A percentile compares a stretch with the other conserved stretches of the same genome.
phyloP scores from a whole-genome alignment of 768 basidiomycete species.

The Rhodocollybia butyracea region DNA sequence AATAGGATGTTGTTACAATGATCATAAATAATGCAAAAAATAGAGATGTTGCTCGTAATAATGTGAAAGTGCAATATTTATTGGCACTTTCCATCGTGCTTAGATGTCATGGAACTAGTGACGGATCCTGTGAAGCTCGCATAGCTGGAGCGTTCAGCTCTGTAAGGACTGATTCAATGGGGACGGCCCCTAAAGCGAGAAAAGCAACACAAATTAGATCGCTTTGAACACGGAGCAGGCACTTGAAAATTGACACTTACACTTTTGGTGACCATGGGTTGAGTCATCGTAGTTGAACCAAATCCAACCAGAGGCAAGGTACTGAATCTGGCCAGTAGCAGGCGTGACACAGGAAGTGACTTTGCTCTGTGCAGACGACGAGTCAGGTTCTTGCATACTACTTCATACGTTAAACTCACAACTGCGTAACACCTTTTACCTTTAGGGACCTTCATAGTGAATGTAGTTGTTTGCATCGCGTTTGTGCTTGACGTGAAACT shows the following conservation, averaged over 20 bases:
- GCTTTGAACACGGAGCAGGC: background rate
- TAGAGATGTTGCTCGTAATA: no score
- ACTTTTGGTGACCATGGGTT: conserved; percentile 24
- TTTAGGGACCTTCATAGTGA: background rate
- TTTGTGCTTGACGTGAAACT: background rate
- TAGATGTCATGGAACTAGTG: background rate
- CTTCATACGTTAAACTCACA: background rate
- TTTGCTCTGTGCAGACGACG: background rate
- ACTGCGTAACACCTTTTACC: conserved; percentile 5
- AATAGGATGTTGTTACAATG: no score
- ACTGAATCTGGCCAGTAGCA: conserved; percentile 10
- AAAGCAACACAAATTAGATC: background rate
- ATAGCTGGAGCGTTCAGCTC: conserved; percentile 11
- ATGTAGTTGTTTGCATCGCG: background rate
- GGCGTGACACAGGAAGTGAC: conserved; percentile 7
- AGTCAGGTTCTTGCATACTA: background rate
- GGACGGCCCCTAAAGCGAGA: conserved; percentile 2
- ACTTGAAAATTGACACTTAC: conserved; percentile 7
- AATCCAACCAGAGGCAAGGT: conserved; percentile 13
- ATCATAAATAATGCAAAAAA: no score
- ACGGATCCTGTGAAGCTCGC: conserved; percentile 8
- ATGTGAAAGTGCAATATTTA: no score
- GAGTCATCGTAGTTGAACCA: conserved; percentile 16
- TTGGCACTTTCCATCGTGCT: conserved; percentile 4
- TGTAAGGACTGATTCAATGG: conserved; percentile 9